Percentiles rank a stretch among this genome's conserved stretches.
Evolutionary conservation across 2,329 filamentous ascomycete genomes (phyloP).

Genomic region (Paraconiothyrium brasiliense): DNA sequence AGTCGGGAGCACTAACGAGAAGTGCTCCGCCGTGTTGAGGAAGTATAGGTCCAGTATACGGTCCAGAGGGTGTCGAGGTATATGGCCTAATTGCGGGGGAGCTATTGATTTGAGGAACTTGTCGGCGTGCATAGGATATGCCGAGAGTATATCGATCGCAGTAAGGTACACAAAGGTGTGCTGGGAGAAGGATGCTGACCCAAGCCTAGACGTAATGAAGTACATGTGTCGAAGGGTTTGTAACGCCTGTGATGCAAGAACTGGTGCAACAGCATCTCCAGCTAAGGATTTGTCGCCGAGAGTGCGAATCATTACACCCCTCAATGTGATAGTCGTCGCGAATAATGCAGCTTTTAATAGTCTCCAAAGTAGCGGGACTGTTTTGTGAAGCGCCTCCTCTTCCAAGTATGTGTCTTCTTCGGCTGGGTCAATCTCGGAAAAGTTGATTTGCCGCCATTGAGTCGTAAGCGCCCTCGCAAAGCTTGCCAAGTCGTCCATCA

Average conservation of each 20-base stretch:
- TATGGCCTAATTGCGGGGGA: constrained; percentile 62
- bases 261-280: constrained; percentile 67
- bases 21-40: constrained; percentile 85
- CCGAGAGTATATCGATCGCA: constrained; percentile 80
- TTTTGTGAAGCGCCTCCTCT: constrained; percentile 70
- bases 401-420: constrained; percentile 72
- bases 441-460: constrained; percentile 77
- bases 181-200: constrained; percentile 79
- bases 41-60: constrained; percentile 86
- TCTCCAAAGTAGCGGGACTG: constrained; percentile 78
- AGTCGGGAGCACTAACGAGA: constrained; percentile 74
- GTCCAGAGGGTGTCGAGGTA: constrained; percentile 72
- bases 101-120: constrained; percentile 73
- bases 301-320: constrained; percentile 74
- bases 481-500: constrained; percentile 71
- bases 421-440: constrained; percentile 76
- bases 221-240: constrained; percentile 79
- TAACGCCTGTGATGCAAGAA: constrained; percentile 75
- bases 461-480: constrained; percentile 74
- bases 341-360: constrained; percentile 80
- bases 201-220: constrained; percentile 81
- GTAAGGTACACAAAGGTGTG: constrained; percentile 86
- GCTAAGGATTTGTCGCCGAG: constrained; percentile 66
- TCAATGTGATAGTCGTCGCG: constrained; percentile 76
- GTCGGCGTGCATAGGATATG: constrained; percentile 72